phyloP scores from a whole-genome alignment of 805 yeast species.

The Barnettozyma wickerhamii region DNA sequence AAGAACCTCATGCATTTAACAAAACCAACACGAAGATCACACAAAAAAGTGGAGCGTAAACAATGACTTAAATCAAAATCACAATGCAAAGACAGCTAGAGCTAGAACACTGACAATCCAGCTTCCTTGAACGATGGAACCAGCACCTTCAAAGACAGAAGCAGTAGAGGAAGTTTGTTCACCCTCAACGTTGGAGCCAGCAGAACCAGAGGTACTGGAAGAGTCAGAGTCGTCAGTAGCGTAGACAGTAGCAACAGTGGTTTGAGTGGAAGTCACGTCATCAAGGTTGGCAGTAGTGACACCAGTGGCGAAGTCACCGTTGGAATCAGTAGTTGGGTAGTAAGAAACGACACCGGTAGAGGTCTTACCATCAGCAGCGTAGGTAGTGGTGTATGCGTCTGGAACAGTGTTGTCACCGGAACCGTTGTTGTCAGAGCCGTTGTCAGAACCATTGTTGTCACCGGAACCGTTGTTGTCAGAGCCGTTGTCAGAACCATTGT shows the following conservation, averaged over 20 bases:
- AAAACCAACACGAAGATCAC: too few relatives aligned
- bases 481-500: not conserved
- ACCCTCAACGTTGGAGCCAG: not conserved
- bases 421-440: not conserved
- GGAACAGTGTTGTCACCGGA: conserved; percentile 3
- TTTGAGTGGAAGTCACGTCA: not conserved
- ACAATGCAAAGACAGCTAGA: not conserved
- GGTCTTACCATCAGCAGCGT: not conserved
- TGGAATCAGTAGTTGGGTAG: not conserved
- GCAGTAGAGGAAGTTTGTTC: not conserved
- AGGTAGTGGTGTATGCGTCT: conserved; percentile 27
- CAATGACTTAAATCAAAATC: not conserved
- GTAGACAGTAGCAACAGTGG: not conserved
- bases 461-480: not conserved
- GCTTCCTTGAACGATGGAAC: not conserved
- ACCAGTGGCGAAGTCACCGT: not conserved
- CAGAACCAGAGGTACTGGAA: not conserved
- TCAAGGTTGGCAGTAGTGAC: not conserved
- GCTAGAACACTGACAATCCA: not conserved
- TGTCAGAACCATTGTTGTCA: not conserved
- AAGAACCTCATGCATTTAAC: not conserved
- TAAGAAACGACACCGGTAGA: not conserved
- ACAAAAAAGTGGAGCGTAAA: not conserved
- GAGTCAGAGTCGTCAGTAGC: not conserved
- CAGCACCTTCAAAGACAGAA: not conserved